Evolutionary conservation across 257 asterid species (phyloP).

Genomic region (Capsicum baccatum): DNA sequence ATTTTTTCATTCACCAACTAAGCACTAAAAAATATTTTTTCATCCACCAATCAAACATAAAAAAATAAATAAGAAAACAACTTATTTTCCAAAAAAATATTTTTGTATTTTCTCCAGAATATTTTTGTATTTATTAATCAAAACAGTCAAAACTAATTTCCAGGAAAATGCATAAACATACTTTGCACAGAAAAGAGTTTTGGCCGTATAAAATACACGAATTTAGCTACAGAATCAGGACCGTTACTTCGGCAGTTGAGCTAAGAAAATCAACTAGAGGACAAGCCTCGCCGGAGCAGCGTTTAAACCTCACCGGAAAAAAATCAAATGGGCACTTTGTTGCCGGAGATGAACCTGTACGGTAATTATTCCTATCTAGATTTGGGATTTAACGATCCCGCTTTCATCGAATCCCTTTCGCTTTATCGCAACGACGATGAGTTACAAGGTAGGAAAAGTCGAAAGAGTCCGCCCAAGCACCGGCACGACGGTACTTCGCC

Average conservation of each 20-base stretch:
- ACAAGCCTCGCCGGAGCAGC: neutral
- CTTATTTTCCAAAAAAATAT: no score
- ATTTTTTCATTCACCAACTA: no score
- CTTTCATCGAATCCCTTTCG: slow-evolving; percentile 54
- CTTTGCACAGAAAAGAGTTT: neutral
- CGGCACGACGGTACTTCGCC: slow-evolving; percentile 85
- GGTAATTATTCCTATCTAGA: slow-evolving; percentile 56
- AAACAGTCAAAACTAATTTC: neutral
- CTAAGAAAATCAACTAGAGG: neutral
- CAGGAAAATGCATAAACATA: neutral
- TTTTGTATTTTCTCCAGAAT: no score
- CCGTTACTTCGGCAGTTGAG: slow-evolving; percentile 5
- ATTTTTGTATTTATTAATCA: neutral
- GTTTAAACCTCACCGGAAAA: neutral
- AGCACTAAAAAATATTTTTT: no score
- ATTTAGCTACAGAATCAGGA: neutral
- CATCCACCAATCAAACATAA: no score
- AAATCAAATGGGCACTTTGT: neutral
- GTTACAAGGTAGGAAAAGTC: slow-evolving; percentile 35
- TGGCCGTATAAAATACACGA: neutral
- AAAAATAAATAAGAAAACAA: no score
- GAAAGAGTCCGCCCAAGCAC: slow-evolving; percentile 51
- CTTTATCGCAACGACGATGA: slow-evolving; percentile 37
- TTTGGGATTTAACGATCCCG: slow-evolving; percentile 54
- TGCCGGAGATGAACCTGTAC: slow-evolving; percentile 53